Percentiles rank a stretch among this genome's conserved stretches.
phyloP scores from a whole-genome alignment of 2,329 filamentous ascomycete genomes.

The Fonsecaea pedrosoi region DNA sequence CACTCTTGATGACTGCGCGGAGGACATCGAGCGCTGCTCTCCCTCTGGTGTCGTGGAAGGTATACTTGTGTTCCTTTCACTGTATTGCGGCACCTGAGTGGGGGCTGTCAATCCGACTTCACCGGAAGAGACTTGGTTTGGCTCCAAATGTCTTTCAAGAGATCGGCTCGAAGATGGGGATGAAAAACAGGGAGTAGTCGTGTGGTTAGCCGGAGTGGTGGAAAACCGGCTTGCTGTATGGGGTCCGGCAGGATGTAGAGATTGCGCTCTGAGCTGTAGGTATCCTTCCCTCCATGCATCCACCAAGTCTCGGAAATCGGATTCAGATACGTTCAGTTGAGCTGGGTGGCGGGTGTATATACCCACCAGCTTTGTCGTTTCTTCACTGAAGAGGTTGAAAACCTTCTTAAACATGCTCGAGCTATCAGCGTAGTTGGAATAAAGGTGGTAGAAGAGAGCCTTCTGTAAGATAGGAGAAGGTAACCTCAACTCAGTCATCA shows the following conservation, averaged over 20 bases:
- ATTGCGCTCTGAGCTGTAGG: too few species aligned
- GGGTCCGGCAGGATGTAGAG: too few species aligned
- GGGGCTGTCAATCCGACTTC: not conserved
- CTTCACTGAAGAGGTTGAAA: slow-evolving; percentile 12
- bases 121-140: not conserved
- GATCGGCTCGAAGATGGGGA: not conserved
- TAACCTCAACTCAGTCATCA: slow-evolving; percentile 18
- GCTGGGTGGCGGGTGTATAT: too few species aligned
- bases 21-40: not conserved
- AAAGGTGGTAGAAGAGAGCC: slow-evolving; percentile 19
- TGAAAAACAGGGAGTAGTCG: not conserved
- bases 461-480: slow-evolving; percentile 25
- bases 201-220: not conserved
- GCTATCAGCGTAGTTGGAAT: not conserved
- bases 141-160: not conserved
- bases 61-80: not conserved
- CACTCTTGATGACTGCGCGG: not conserved
- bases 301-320: too few species aligned
- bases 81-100: not conserved
- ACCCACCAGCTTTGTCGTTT: not conserved
- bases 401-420: not conserved
- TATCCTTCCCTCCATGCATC: too few species aligned
- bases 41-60: not conserved
- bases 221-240: not conserved
- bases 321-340: too few species aligned